Base-by-base conservation (phyloP, 2,329 filamentous ascomycete species). In the Penicillium fuscoglaucum region DNA sequence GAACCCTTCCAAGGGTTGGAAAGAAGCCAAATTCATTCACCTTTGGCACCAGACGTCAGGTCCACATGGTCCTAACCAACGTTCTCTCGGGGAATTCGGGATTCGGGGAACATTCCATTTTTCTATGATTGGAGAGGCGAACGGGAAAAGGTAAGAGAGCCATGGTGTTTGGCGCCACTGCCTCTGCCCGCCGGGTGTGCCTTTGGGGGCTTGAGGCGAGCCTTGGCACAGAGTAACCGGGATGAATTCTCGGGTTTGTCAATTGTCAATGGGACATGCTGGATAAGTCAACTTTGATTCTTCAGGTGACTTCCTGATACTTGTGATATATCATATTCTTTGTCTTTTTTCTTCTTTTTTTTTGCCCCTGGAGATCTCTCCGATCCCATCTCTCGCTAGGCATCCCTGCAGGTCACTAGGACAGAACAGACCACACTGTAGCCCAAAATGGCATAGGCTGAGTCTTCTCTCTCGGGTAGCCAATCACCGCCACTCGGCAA, bases 31-130 rank as follows among this genome's bases (percentile, higher is more conserved):
- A n/a, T n/a, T n/a, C 43, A 5, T 28, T 44, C 41, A n/a, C 2
- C 8, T 26, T 39, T 52, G 33, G 44, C 40, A 44, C 21, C 26
- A 31, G 41, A 57, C 29, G 55, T 54, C 50, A 48, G 43, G 13
- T 54, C 55, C 55, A 58, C 50, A 58, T 54, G 55, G 50, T 44
- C n/a, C 35, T 13, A 57, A 31, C 49, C 33, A 19, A 50, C 17
- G 35, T 19, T 26, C 43, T 29, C 45, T 44, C 40, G 49, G 49
- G 35, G 35, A 28, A 28, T 24, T 57, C 50, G 55, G 44, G 50
- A 35, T 24, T 57, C 50, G 55, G 44, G 50, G 44, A 54, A 35
- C 55, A 24, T 46, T 47, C 41, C 6, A 26, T 19, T 39, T 33
- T 48, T 21, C 28, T n/a, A 29, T 29, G 47, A 51, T 52, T 57